Evolutionary conservation across 208 protist species (phyloP), one percentile per base, ranked within the genome.

Genomic region (Leishmania guyanensis): DNA sequence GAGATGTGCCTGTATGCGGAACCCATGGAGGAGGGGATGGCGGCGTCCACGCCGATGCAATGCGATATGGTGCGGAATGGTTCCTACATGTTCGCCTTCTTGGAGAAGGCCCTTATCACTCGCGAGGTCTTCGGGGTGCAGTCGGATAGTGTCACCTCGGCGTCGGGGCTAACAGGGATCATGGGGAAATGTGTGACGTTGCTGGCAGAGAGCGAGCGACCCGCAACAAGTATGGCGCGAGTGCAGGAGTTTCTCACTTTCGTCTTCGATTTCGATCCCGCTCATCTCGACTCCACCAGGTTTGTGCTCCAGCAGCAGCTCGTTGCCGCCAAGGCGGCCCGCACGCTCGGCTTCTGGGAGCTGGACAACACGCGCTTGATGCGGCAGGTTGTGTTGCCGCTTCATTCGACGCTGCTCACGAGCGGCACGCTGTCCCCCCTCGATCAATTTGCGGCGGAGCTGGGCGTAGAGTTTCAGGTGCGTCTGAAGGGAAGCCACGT

Each of bases 371-470:
- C 93, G 10, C 50, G 56, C 46, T 84, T 95, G 20, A 92, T 99
- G 81, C 78, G 85, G 22, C 86, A 88, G 50, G 71, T 99, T 9
- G 70, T 82, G 29, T n/a, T 48, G 26, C 54, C 70, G 68, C 29
- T 91, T 75, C 80, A 77, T 75, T 90, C 81, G 16, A 71, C 99
- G n/a, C 83, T 99, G 5, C 83, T 99, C 10, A 99, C 99, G 20
- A 98, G 93, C 69, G 99, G 99, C 33, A 99, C 99, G 14, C 88
- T 99, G 4, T 98, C 98, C 0, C 99, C 99, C 5, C 81, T 99
- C 2, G 90, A 94, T 65, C 94, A 96, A 69, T 99, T 99, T 82
- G 92, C 95, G 20, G 88, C 88, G 26, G 98, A 99, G 86, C 88
- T 99, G 8, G 94, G 91, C 50, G 65, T 97, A 16, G 72, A 43